Evolutionary conservation across 345 rosid species (phyloP), one percentile per base, ranked within the genome.

Genomic region (Pseudoturritis turrita): DNA sequence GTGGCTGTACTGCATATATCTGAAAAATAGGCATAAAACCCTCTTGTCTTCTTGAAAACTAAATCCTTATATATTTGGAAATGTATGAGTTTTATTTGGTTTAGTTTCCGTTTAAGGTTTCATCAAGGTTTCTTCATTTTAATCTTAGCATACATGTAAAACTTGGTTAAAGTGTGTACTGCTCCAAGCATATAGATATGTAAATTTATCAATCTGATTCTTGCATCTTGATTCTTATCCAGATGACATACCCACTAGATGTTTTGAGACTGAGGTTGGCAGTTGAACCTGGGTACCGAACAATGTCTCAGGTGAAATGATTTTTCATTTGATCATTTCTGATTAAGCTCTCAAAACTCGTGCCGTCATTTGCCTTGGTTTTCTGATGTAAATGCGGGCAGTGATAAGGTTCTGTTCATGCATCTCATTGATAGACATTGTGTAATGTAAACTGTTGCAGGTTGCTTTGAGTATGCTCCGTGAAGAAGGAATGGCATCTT

Each of bases 201-300:
- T 23, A 12, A 12, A 49, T 6, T 18, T 22, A 39, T 39, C 62
- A 66, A 12, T 33, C 43, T 41, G 11, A 17, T 68, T 68, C 19
- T 52, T 70, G 59, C 10, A 29, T 65, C 68, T 54, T 21, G 46
- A 58, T 43, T 31, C 77, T 13, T 74, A 3, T 78, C 45, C 74
- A 95, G 99, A 70, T 89, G 69, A 91, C 99, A 53, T 95, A 95
- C 69, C 98, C 99, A 53, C 86, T 95, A 76, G 98, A 95, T 91
- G 98, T 95, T 64, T 79, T 95, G 61, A 86, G 98, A 67, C 44
- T 95, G 56, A 93, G 96, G 37, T 82, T 95, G 75, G 99, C 98
- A 37, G 96, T 95, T 31, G 99, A 95, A 81, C 90, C 98, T 22
- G 98, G 99, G 4, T 83, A 73, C 63, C 79, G 82, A 72, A 85